Evolutionary conservation across 768 basidiomycete species (phyloP).

Genomic region (Leccinum imitatum): DNA sequence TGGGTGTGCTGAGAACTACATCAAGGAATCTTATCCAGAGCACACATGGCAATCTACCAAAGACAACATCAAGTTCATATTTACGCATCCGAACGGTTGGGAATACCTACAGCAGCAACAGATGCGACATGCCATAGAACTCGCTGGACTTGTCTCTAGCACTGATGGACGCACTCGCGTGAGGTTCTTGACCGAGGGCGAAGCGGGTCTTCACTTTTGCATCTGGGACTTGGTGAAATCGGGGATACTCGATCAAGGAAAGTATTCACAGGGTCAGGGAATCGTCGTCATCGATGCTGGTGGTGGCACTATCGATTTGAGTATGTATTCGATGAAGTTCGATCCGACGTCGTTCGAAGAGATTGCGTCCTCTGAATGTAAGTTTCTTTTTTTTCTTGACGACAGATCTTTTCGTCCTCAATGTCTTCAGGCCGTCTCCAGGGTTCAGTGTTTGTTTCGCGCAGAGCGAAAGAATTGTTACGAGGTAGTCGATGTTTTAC

Average conservation of each 20-base stretch:
- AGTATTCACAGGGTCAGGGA: constrained; percentile 24
- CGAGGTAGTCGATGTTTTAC: constrained; percentile 26
- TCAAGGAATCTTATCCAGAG: constrained; percentile 39
- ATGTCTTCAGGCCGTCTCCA: constrained; percentile 34
- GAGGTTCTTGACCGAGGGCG: constrained; percentile 57
- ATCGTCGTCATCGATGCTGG: constrained; percentile 51
- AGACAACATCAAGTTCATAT: constrained; percentile 44
- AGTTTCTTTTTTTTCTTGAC: neutral
- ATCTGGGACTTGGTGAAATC: constrained; percentile 34
- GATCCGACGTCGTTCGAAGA: constrained; percentile 35
- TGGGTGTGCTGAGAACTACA: constrained; percentile 42
- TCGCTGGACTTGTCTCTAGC: constrained; percentile 48
- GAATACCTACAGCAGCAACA: constrained; percentile 52
- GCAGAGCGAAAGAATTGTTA: constrained; percentile 30
- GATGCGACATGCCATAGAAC: constrained; percentile 51
- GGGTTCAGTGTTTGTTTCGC: constrained; percentile 38
- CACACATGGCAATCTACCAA: constrained; percentile 48
- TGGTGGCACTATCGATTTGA: constrained; percentile 41
- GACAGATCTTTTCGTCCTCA: neutral
- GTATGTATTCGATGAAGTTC: constrained; percentile 36
- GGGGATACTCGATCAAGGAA: constrained; percentile 8
- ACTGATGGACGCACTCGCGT: constrained; percentile 41
- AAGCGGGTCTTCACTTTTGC: constrained; percentile 59
- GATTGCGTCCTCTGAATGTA: constrained; percentile 33
- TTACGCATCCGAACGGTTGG: constrained; percentile 66